A percentile compares a stretch with the other conserved stretches of the same genome.
phyloP scores from a whole-genome alignment of 805 yeast genomes.

The Schizosaccharomyces osmophilus region DNA sequence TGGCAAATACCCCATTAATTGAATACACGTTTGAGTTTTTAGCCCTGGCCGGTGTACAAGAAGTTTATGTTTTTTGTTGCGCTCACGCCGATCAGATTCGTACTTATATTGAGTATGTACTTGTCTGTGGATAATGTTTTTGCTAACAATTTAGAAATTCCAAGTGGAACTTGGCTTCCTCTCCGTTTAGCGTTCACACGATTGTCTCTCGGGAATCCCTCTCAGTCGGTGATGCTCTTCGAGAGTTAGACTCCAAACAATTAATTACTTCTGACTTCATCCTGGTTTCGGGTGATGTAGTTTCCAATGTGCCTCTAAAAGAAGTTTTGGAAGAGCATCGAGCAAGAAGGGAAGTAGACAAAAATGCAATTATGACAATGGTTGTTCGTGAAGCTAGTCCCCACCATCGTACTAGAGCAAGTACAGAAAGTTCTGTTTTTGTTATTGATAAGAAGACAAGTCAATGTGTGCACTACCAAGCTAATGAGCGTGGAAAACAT shows the following conservation, averaged over 20 bases:
- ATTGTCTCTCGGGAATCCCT: conserved; percentile 65
- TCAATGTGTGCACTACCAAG: conserved; percentile 67
- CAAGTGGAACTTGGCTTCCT: conserved; percentile 21
- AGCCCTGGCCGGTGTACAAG: conserved; percentile 72
- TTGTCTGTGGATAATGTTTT: neutral
- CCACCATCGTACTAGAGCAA: conserved; percentile 51
- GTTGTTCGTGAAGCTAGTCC: conserved; percentile 69
- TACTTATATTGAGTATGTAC: conserved; percentile 34
- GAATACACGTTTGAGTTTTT: conserved; percentile 88
- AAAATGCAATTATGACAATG: conserved; percentile 86
- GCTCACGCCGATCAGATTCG: conserved; percentile 77
- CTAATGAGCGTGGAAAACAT: conserved; percentile 16
- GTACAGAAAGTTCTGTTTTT: conserved; percentile 61
- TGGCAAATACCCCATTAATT: conserved; percentile 79
- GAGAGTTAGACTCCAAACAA: conserved; percentile 81
- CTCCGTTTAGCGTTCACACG: conserved; percentile 63
- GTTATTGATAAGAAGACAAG: conserved; percentile 48
- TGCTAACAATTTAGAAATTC: conserved; percentile 9
- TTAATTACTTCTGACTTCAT: conserved; percentile 74
- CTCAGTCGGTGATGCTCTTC: conserved; percentile 91
- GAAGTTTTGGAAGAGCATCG: conserved; percentile 52
- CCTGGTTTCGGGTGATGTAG: conserved; percentile 79
- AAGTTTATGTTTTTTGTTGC: conserved; percentile 73
- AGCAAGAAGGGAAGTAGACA: conserved; percentile 42
- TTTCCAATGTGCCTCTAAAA: conserved; percentile 67